phyloP scores from a whole-genome alignment of 2,329 filamentous ascomycete genomes.

The Blastomyces parvus region DNA sequence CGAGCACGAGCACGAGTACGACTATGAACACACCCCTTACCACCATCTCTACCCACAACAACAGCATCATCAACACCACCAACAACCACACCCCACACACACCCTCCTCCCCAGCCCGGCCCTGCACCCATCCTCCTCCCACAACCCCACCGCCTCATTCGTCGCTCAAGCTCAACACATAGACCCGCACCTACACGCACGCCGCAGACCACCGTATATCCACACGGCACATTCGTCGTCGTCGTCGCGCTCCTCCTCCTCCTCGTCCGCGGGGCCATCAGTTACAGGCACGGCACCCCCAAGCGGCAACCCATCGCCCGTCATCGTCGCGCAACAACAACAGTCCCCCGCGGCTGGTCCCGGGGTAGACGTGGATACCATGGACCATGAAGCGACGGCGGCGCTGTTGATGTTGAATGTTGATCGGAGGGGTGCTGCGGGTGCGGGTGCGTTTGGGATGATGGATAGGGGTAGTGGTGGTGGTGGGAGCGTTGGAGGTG shows the following conservation, averaged over 20 bases:
- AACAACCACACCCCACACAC: conserved; percentile 3
- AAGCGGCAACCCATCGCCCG: conserved; percentile 18
- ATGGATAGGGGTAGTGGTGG: conserved; percentile 66
- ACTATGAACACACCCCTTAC: conserved; percentile 5
- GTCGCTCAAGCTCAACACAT: conserved; percentile 6
- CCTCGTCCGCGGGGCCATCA: not conserved
- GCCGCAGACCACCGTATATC: not conserved
- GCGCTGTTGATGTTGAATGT: conserved; percentile 80
- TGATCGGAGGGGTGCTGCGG: conserved; percentile 57
- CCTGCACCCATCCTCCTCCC: not conserved
- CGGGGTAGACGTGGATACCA: conserved; percentile 35
- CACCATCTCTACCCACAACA: no score
- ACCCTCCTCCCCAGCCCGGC: not conserved
- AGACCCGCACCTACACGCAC: not conserved
- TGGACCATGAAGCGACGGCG: conserved; percentile 74
- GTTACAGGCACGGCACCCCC: not conserved
- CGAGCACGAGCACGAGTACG: not conserved
- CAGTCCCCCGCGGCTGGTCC: conserved; percentile 23
- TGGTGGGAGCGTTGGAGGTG: conserved; percentile 30
- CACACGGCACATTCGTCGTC: not conserved
- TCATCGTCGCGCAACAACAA: conserved; percentile 14
- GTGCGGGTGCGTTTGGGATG: conserved; percentile 28
- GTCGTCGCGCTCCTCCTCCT: not conserved
- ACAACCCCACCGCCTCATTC: not conserved
- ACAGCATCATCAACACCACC: not conserved